phyloP scores from a whole-genome alignment of 768 basidiomycete species.

The Hirschioporus abietinus region DNA sequence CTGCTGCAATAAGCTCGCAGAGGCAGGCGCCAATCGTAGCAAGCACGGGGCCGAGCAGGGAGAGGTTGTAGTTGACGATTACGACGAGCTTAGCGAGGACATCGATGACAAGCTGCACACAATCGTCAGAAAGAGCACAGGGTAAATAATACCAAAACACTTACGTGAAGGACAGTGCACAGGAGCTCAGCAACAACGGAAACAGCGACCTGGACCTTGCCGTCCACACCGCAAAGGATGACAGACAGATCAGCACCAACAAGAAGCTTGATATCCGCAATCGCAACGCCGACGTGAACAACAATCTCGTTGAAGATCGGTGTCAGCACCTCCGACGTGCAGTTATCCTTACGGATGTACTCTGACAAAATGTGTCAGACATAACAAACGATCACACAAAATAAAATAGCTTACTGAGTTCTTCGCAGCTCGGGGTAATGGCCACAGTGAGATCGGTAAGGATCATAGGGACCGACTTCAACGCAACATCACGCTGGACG shows the following conservation, averaged over 20 bases:
- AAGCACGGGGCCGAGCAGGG: neutral
- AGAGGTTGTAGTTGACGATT: neutral
- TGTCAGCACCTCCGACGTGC: constrained; percentile 5
- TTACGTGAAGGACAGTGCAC: neutral
- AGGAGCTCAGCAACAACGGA: neutral
- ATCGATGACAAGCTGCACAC: neutral
- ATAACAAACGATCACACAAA: neutral
- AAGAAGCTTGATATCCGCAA: neutral
- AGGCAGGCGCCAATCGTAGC: neutral
- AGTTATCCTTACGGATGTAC: neutral
- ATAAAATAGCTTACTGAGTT: neutral
- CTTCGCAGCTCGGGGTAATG: neutral
- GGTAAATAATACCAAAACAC: neutral
- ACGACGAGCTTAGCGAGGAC: neutral
- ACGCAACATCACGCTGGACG: neutral
- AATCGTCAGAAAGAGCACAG: neutral
- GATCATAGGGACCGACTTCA: neutral
- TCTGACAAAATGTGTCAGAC: neutral
- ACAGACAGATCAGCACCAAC: neutral
- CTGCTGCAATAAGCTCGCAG: neutral
- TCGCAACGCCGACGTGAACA: neutral
- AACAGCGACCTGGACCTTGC: neutral
- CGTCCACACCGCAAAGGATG: neutral
- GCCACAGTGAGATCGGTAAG: neutral
- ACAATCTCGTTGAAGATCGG: constrained; percentile 22